phyloP scores from a whole-genome alignment of 176 grass and related monocot genomes.

The Hordeum marinum region DNA sequence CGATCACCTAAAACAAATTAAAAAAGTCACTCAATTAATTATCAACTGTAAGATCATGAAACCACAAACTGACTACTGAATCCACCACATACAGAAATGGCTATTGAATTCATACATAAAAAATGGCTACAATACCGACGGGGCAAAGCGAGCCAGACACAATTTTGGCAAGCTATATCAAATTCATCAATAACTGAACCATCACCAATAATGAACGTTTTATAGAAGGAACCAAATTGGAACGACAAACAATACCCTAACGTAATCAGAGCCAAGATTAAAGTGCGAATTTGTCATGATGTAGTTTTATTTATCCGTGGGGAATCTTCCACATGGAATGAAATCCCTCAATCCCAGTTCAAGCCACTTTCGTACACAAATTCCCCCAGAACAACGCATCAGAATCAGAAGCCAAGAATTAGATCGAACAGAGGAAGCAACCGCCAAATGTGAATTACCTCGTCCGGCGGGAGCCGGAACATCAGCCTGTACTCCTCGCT shows the following conservation, averaged over 20 bases:
- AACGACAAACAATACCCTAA: background rate
- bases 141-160: background rate
- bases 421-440: background rate
- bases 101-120: background rate
- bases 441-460: slow-evolving; percentile 44
- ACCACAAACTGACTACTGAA: background rate
- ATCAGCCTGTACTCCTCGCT: slow-evolving; percentile 96
- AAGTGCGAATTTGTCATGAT: background rate
- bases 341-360: slow-evolving; percentile 4
- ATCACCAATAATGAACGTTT: background rate
- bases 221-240: background rate
- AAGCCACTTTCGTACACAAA: background rate
- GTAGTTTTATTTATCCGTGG: slow-evolving; percentile 18
- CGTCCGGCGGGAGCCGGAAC: slow-evolving; percentile 71
- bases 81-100: background rate
- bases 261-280: background rate
- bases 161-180: background rate
- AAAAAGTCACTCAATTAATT: background rate
- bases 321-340: slow-evolving; percentile 12
- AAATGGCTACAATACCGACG: background rate
- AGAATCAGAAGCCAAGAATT: background rate
- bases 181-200: background rate
- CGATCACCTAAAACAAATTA: background rate
- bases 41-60: background rate
- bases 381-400: background rate